These are phyloP conservation scores for Boletus rubropictus DNA, from an alignment of 768 basidiomycete species.

Conservation along the genomic window DNA sequence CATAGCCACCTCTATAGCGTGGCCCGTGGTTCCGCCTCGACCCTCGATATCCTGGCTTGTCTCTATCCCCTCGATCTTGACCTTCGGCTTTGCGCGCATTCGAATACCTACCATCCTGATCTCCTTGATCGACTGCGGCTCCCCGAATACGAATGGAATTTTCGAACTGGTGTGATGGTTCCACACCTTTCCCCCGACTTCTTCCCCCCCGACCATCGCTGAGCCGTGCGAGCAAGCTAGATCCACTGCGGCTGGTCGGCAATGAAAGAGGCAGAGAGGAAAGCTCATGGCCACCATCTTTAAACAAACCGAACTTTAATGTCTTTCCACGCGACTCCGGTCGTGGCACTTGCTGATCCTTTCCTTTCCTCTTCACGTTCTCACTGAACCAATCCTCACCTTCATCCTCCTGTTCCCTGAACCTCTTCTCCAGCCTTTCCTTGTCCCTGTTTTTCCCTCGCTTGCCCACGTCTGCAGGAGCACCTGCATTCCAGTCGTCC, in stretches of 20 bases:
- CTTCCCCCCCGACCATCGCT: conserved; percentile 10
- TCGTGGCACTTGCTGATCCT: conserved; percentile 10
- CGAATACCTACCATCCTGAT: conserved; percentile 9
- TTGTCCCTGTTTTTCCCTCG: conserved; percentile 57
- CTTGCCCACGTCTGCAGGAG: conserved; percentile 59
- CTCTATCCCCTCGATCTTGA: conserved; percentile 20
- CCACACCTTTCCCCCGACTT: conserved; percentile 1
- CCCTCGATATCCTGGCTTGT: conserved; percentile 17
- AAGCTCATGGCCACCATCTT: conserved; percentile 23
- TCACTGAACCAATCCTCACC: conserved; percentile 63
- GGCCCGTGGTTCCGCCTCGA: conserved; percentile 31
- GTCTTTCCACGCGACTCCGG: conserved; percentile 25
- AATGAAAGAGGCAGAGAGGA: conserved; percentile 14
- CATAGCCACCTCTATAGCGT: conserved; percentile 45
- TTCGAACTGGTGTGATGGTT: conserved; percentile 3
- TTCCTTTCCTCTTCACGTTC: conserved; percentile 28
- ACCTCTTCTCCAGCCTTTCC: conserved; percentile 49
- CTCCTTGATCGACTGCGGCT: conserved; percentile 21
- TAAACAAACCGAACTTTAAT: conserved; percentile 34
- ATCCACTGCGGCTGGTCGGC: conserved; percentile 16
- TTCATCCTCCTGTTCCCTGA: conserved; percentile 50
- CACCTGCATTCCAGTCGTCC: conserved; percentile 42
- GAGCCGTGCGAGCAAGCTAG: conserved; percentile 35
- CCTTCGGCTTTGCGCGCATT: conserved; percentile 14
- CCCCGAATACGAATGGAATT: conserved; percentile 27